Conservation (phyloP, 495 filamentous ascomycete species). For the Aspergillus leporis region DNA sequence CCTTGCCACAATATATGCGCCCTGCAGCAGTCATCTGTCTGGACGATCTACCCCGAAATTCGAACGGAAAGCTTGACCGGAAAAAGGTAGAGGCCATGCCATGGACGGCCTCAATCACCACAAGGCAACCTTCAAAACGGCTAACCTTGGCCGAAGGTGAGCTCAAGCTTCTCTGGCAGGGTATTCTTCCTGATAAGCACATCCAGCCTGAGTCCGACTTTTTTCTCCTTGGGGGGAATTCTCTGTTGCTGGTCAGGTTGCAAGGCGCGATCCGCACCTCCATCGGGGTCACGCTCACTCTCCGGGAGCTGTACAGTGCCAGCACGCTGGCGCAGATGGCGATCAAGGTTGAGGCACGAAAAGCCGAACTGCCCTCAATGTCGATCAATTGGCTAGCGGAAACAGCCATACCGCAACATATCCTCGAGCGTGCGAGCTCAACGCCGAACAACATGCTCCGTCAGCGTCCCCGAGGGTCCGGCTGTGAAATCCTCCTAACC, state of each 20-base stretch:
- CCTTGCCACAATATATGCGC: constrained; percentile 43
- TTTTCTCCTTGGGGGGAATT: constrained; percentile 31
- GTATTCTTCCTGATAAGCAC: not conserved
- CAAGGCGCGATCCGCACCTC: not conserved
- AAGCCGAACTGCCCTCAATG: not conserved
- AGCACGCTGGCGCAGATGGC: constrained; percentile 8
- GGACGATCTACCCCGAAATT: constrained; percentile 37
- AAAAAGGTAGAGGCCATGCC: not conserved
- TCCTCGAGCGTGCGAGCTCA: not conserved
- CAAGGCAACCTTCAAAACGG: constrained; percentile 6
- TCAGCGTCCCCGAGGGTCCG: not conserved
- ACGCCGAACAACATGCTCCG: not conserved
- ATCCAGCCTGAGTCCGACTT: constrained; percentile 16
- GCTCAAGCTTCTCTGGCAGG: not conserved
- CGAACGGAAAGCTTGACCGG: constrained; percentile 38
- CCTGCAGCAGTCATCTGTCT: constrained; percentile 35
- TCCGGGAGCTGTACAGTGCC: not conserved
- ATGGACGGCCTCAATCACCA: not conserved
- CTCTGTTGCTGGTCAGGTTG: constrained; percentile 21
- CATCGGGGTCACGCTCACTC: constrained; percentile 1
- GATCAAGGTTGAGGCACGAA: not conserved
- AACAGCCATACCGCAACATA: not conserved
- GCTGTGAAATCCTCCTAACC: constrained; percentile 4
- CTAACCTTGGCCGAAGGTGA: not conserved
- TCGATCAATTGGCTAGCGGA: constrained; percentile 8